Base-by-base conservation (phyloP, 495 filamentous ascomycete genomes). In the Neurospora intermedia region DNA sequence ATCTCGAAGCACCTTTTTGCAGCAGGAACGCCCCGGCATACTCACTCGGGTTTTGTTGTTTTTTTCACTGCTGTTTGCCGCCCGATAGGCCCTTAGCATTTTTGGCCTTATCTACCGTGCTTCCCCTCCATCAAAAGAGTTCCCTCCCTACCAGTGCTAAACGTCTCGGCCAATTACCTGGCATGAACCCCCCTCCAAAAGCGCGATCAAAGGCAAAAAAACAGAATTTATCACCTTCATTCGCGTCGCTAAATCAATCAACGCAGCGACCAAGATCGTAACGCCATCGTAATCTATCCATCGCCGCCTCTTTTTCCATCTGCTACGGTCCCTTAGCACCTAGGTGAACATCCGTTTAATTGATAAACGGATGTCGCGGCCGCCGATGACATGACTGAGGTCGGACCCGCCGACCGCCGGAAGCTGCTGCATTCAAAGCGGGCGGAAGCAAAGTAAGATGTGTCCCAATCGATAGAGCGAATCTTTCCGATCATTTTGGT, bases 281-380 rank as follows among this genome's bases (percentile, higher is more conserved):
- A 76, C 89, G 88, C 92, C 91, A 93, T 78, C 94, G 89, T 69
- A 80, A 87, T 89, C 78, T 84, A 89, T 91, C 89, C 75, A 70
- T 79, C 81, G 70, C 73, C 75, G 86, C 81, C 69, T 71, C 70
- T 5, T 35, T 45, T 71, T 77, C 72, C 82, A 79, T 83, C 78
- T 70, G 15, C 35, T 45, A 70, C 71, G 74, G 70, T 75, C 76
- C 76, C 78, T 82, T 75, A 81, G 77, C 72, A 73, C 78, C 70
- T 72, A 76, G 74, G 77, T 69, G 70, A 73, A 71, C 83, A 82
- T 85, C 83, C 85, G 84, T 86, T 88, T 87, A 82, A 76, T 79
- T 79, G 78, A 78, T 66, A 87, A 88, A 87, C 87, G 85, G 86
- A 87, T 88, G 85, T 87, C 84, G 85, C 86, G 74, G 80, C 81